These are phyloP conservation scores for Penstemon davidsonii DNA, from an alignment of 257 asterid species.

Conservation along the genomic window DNA sequence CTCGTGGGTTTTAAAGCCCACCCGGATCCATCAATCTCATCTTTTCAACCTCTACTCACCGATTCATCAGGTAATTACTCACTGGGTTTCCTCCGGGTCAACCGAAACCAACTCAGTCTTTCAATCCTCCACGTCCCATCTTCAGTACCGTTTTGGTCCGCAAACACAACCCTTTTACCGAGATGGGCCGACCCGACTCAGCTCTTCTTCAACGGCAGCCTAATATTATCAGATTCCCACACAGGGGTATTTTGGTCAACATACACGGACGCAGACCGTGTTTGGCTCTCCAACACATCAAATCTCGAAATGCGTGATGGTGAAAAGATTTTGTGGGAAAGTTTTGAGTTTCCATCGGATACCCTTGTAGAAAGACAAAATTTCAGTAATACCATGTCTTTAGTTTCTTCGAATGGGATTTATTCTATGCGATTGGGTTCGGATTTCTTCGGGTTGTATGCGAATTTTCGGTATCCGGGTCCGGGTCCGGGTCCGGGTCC, in stretches of 20 bases:
- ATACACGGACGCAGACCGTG: conserved; percentile 55
- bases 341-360: conserved; percentile 76
- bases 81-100: conserved; percentile 70
- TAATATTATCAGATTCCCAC: conserved; percentile 58
- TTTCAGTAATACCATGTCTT: conserved; percentile 58
- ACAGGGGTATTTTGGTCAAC: conserved; percentile 86
- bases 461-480: conserved; percentile 37
- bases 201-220: conserved; percentile 70
- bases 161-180: conserved; percentile 42
- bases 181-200: conserved; percentile 59
- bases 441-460: conserved; percentile 60
- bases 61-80: conserved; percentile 76
- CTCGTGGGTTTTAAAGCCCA: conserved; percentile 55
- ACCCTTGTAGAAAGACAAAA: conserved; percentile 87
- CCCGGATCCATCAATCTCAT: conserved; percentile 45
- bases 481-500: conserved; percentile 32
- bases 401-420: conserved; percentile 69
- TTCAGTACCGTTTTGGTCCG: conserved; percentile 60
- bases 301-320: conserved; percentile 50
- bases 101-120: conserved; percentile 44
- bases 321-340: conserved; percentile 51
- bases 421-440: conserved; percentile 75
- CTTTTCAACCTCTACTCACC: conserved; percentile 60
- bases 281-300: conserved; percentile 66
- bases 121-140: conserved; percentile 70